Base-by-base conservation (phyloP, 139 green algal species). In the Parachlorella kessleri region DNA sequence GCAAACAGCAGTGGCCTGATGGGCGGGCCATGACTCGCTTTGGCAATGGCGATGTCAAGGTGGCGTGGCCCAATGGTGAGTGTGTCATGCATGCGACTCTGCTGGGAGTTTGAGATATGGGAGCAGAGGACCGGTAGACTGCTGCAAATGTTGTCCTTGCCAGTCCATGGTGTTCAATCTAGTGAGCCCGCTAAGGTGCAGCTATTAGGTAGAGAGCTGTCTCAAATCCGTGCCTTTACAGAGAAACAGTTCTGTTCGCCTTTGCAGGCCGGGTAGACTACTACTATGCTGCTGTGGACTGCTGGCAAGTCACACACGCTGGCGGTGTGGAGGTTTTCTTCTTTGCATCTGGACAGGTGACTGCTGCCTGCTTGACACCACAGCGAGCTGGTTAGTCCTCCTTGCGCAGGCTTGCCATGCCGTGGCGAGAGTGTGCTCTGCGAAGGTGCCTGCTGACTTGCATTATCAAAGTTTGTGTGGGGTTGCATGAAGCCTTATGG, bases 21-120 rank as follows among this genome's bases (percentile, higher is more conserved):
- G 90, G 91, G 38, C 65, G 66, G 68, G 73, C 41, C 6, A 66
- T 85, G 18, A 87, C 97, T 1, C 73, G 70, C 37, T 98, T 98
- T 83, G 76, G 37, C 53, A 99, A 99, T 69, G 92, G 93, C 5
- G 95, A 99, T 79, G 75, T 96, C 24, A 98, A 97, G 76, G 77
- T 75, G 35, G 75, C 75, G 14, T 72, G 35, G 66, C 66, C 66
- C 14, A 8, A 55, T 42, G 66, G 66, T 72, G 66, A 48, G 35
- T 67, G n/a, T 76, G 32, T 53, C n/a, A 48, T 37, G 30, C 21
- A 66, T 36, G 42, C 1, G 9, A 30, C 26, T 64, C 28, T 73
- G n/a, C 2, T 59, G 67, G n/a, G 66, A 4, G 38, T 14, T 32
- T 40, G 6, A 75, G 54, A 9, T 73, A 33, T 37, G n/a, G n/a